Conservation (phyloP, 176 grass and related monocot species). For the Juncus inflexus region DNA sequence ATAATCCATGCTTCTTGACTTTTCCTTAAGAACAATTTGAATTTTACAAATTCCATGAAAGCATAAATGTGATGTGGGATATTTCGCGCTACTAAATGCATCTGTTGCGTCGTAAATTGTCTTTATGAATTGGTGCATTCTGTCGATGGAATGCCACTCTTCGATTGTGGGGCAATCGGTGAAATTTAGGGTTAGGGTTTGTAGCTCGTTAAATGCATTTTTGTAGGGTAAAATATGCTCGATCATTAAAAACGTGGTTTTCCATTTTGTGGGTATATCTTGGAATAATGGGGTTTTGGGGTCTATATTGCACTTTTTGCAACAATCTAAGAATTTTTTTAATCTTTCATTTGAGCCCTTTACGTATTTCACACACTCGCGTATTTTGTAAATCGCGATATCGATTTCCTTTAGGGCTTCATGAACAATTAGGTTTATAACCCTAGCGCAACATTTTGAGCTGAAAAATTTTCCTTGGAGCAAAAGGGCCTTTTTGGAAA, state of each 20-base stretch:
- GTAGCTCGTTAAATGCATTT: constrained; percentile 22
- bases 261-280: constrained; percentile 32
- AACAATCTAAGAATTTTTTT: constrained; percentile 26
- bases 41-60: constrained; percentile 34
- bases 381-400: constrained; percentile 22
- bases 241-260: constrained; percentile 27
- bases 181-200: constrained; percentile 17
- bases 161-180: constrained; percentile 12
- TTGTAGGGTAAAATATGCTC: constrained; percentile 25
- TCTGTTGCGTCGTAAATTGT: constrained; percentile 16
- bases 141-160: constrained; percentile 22
- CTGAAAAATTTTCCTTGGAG: constrained; percentile 25
- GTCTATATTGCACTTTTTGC: constrained; percentile 17
- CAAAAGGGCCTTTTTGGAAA: constrained; percentile 22
- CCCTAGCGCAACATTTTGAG: constrained; percentile 25
- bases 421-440: constrained; percentile 29
- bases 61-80: constrained; percentile 23
- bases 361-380: constrained; percentile 29
- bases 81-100: constrained; percentile 22
- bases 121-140: constrained; percentile 30
- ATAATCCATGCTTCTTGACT: constrained; percentile 28
- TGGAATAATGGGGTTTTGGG: constrained; percentile 1
- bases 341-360: constrained; percentile 21
- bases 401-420: constrained; percentile 28
- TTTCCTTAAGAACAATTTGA: constrained; percentile 26